Evolutionary conservation across 768 basidiomycete species (phyloP).

Genomic region (Termitomyces sp.): DNA sequence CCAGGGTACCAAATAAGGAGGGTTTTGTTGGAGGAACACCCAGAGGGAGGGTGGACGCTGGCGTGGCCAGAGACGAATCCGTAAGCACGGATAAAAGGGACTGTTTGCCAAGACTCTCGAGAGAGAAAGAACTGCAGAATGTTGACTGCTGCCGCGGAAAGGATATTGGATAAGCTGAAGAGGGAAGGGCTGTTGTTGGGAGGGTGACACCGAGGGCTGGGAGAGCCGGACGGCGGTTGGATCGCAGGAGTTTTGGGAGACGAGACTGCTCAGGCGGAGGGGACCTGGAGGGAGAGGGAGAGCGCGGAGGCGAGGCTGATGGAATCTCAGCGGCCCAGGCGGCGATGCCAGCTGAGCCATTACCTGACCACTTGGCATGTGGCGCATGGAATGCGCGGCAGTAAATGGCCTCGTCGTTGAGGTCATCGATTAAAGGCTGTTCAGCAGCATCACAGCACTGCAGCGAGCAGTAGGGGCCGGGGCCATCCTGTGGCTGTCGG

Average conservation of each 20-base stretch:
- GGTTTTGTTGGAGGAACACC: constrained; percentile 25
- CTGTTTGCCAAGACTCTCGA: constrained; percentile 27
- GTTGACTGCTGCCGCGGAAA: constrained; percentile 27
- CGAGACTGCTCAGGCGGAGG: constrained; percentile 15
- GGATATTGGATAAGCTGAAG: constrained; percentile 24
- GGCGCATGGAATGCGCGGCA: constrained; percentile 12
- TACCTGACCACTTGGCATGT: constrained; percentile 30
- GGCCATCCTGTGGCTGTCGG: constrained; percentile 22
- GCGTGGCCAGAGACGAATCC: constrained; percentile 49
- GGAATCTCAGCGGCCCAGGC: constrained; percentile 41
- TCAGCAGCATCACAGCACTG: constrained; percentile 29
- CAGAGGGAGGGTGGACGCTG: constrained; percentile 31
- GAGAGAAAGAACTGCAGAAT: constrained; percentile 19
- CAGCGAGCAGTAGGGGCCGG: constrained; percentile 47
- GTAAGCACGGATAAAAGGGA: constrained; percentile 33
- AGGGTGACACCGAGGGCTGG: constrained; percentile 46
- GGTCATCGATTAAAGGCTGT: constrained; percentile 9
- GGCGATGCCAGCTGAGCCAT: constrained; percentile 35
- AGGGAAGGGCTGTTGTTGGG: constrained; percentile 23
- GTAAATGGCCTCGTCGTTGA: constrained; percentile 21
- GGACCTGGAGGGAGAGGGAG: constrained; percentile 10
- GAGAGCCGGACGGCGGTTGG: constrained; percentile 33
- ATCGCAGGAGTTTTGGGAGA: constrained; percentile 33
- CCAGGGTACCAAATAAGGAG: constrained; percentile 32
- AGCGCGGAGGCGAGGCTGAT: constrained; percentile 15